Evolutionary conservation across 2,329 filamentous ascomycete species (phyloP).

Genomic region (Macrophomina pseudophaseolina): DNA sequence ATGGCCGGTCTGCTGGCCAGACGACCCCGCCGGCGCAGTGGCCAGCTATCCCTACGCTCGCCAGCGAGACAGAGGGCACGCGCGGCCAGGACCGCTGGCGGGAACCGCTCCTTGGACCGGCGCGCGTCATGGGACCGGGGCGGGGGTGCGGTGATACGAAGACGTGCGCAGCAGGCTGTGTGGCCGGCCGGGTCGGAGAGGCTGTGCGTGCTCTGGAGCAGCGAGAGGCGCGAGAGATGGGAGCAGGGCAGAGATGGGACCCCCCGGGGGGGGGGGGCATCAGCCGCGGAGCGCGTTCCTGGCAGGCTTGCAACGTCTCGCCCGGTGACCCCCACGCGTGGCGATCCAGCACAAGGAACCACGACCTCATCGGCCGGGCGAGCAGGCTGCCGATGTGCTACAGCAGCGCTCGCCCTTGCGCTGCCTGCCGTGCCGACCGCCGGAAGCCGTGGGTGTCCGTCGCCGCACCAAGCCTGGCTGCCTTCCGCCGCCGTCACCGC

Average conservation of each 20-base stretch:
- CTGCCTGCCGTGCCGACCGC: constrained; percentile 11
- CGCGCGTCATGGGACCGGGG: constrained; percentile 9
- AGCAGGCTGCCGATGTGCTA: constrained; percentile 3
- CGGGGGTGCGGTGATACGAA: constrained; percentile 1
- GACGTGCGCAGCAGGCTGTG: not conserved
- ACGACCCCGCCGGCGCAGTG: not conserved
- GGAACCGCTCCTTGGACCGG: constrained; percentile 5
- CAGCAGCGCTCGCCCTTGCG: not conserved
- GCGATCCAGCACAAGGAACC: not conserved
- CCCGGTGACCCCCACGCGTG: constrained; percentile 17
- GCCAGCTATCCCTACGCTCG: no score
- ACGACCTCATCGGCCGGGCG: not conserved
- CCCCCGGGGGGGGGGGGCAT: no score
- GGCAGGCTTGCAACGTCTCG: not conserved
- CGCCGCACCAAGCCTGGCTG: constrained; percentile 3
- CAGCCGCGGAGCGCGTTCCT: not conserved
- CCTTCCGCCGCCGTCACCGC: not conserved
- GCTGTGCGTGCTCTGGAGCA: not conserved
- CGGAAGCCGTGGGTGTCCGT: not conserved
- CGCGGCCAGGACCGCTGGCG: not conserved
- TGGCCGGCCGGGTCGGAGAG: not conserved
- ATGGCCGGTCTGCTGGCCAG: not conserved
- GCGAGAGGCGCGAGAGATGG: not conserved
- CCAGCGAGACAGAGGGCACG: not conserved
- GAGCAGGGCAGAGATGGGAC: not conserved